Evolutionary conservation across 805 yeast species (phyloP).

Genomic region (Candida succiphila): DNA sequence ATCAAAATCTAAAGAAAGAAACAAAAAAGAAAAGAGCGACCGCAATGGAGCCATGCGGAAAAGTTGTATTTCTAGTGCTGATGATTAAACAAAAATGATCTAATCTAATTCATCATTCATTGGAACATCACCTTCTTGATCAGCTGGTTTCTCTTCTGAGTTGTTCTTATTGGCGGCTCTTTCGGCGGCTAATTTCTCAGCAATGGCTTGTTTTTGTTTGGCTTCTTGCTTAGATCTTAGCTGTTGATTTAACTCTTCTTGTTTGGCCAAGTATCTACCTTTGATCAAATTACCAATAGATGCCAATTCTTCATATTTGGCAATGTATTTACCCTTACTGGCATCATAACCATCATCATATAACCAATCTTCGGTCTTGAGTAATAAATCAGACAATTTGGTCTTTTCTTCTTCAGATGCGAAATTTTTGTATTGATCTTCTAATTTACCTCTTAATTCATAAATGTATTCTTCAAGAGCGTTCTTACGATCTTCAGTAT

Average conservation of each 20-base stretch:
- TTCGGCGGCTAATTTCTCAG: conserved; percentile 74
- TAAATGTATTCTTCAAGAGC: conserved; percentile 97
- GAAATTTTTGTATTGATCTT: conserved; percentile 79
- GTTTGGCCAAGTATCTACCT: conserved; percentile 90
- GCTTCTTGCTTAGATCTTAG: conserved; percentile 82
- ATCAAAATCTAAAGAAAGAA: too few species aligned
- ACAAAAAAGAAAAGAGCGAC: too few species aligned
- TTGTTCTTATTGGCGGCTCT: conserved; percentile 36
- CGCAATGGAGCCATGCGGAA: too few species aligned
- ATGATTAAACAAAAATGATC: too few species aligned
- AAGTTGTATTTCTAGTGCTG: background rate
- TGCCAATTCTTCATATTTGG: conserved; percentile 95
- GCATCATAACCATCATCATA: conserved; percentile 97
- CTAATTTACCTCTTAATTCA: conserved; percentile 93
- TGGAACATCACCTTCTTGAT: conserved; percentile 4
- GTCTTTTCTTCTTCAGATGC: conserved; percentile 88
- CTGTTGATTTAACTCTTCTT: conserved; percentile 92
- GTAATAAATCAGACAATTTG: conserved; percentile 60
- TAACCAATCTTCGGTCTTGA: conserved; percentile 94
- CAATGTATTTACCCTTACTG: conserved; percentile 92
- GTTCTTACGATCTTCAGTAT: conserved; percentile 98
- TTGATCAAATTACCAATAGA: conserved; percentile 88
- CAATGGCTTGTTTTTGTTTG: conserved; percentile 70
- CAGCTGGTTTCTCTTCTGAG: conserved; percentile 24
- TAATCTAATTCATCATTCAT: conserved; percentile 12